Percentiles rank a stretch among this genome's conserved stretches.
Conservation (phyloP, 2,329 filamentous ascomycete genomes). For the Neonectria coccinea region DNA sequence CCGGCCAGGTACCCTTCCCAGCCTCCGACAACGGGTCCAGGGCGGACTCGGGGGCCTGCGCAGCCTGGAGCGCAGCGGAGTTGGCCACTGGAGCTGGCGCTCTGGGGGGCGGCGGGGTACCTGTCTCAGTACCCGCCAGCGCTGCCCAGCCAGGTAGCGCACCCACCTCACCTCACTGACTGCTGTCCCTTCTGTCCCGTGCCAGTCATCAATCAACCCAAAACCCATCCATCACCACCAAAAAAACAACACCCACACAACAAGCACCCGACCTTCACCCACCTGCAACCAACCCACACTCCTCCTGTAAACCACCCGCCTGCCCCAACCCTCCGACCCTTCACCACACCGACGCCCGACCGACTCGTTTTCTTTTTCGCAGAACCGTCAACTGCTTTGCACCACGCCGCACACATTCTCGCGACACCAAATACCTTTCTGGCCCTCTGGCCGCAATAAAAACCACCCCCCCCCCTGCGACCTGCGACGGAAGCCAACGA, state of each 20-base stretch:
- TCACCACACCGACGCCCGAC: neutral
- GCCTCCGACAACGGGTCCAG: constrained; percentile 25
- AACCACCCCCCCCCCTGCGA: constrained; percentile 22
- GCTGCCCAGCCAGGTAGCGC: constrained; percentile 10
- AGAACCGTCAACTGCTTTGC: neutral
- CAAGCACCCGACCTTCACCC: constrained; percentile 1
- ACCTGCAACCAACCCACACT: constrained; percentile 3
- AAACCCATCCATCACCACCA: constrained; percentile 22
- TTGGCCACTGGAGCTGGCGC: constrained; percentile 11
- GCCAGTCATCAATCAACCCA: constrained; percentile 23
- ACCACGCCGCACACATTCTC: constrained; percentile 2
- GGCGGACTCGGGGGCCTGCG: neutral
- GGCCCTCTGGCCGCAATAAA: constrained; percentile 3
- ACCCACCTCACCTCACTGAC: no score
- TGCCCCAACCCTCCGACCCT: neutral
- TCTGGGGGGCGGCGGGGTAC: constrained; percentile 8
- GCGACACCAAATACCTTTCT: neutral
- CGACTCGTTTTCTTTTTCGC: neutral
- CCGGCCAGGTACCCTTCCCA: constrained; percentile 7
- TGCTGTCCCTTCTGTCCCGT: constrained; percentile 3
- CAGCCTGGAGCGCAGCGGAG: constrained; percentile 21
- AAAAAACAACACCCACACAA: constrained; percentile 12
- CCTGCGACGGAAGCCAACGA: constrained; percentile 27
- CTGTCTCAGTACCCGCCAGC: constrained; percentile 2
- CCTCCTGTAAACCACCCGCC: constrained; percentile 1